Percentiles rank a stretch among this genome's conserved stretches.
phyloP scores from a whole-genome alignment of 768 basidiomycete genomes.

The Boletus eberwhitei region DNA sequence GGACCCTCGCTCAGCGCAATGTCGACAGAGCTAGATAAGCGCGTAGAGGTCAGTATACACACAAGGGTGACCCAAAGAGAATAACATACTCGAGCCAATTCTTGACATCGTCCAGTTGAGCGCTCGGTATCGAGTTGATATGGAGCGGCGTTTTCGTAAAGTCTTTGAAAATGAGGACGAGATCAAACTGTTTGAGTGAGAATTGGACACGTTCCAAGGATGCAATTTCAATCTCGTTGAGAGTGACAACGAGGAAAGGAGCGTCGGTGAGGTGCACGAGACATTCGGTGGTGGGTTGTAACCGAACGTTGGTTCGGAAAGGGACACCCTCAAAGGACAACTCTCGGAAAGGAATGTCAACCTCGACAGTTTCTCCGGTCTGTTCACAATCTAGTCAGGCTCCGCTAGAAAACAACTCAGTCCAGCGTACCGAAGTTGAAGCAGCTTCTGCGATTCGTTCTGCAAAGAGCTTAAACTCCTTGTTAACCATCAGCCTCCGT shows the following conservation, averaged over 20 bases:
- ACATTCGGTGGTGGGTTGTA: slow-evolving; percentile 96
- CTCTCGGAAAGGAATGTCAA: slow-evolving; percentile 96
- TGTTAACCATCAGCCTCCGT: slow-evolving; percentile 84
- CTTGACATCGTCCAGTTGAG: slow-evolving; percentile 94
- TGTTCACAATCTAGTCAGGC: slow-evolving; percentile 27
- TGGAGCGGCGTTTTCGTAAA: slow-evolving; percentile 90
- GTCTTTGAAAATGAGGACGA: slow-evolving; percentile 96
- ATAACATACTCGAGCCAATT: slow-evolving; percentile 93
- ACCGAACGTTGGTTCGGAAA: slow-evolving; percentile 87
- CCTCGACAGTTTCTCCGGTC: slow-evolving; percentile 82
- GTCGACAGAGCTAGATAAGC: slow-evolving; percentile 79
- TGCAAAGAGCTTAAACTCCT: slow-evolving; percentile 90
- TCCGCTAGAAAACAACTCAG: not conserved
- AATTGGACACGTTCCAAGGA: slow-evolving; percentile 97
- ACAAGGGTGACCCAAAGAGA: not conserved
- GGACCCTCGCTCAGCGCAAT: slow-evolving; percentile 94
- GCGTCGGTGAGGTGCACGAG: slow-evolving; percentile 93
- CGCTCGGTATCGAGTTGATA: slow-evolving; percentile 91
- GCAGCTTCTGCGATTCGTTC: slow-evolving; percentile 88
- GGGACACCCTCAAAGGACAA: slow-evolving; percentile 97
- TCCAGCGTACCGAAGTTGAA: slow-evolving; percentile 59
- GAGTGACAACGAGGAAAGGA: slow-evolving; percentile 93
- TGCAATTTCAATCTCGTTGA: slow-evolving; percentile 93
- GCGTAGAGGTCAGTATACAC: slow-evolving; percentile 4
- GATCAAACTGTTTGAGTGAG: slow-evolving; percentile 93